Evolutionary conservation across 2,329 filamentous ascomycete genomes (phyloP), one percentile per base, ranked within the genome.

Genomic region (Diaporthe nobilis): DNA sequence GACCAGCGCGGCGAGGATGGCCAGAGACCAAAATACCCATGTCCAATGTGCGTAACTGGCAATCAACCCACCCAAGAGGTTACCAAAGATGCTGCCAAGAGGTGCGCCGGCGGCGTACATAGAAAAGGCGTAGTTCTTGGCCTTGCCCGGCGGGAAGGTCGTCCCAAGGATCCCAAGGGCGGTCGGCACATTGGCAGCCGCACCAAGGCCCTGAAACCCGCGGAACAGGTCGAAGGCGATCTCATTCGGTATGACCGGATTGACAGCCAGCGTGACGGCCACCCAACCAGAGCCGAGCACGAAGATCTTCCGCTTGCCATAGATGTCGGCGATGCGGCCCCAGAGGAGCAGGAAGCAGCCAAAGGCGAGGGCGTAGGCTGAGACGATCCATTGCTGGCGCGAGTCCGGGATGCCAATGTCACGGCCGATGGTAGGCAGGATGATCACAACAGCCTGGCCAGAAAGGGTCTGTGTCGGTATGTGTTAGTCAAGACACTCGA

Each of bases 101-200:
- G 93, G 92, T 0, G 92, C 90, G 2, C 92, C 92, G 1, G 91
- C 91, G 25, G 90, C 88, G 75, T 93, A 94, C 31, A 88, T 87
- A 51, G 90, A 90, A 78, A 94, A 94, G 1, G 92, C 92, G 80
- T 93, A 93, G 79, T 93, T 94, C 83, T 94, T 94, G 5, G 92
- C 90, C 77, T 90, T 92, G 0, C 92, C 91, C 0, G 92, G 92
- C 1, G 90, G 89, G 73, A 94, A 94, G 0, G 91, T 93, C 1
- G 90, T 89, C 0, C 92, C 92, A 3, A 94, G 82, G 53, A 94
- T 94, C 0, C 93, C 93, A 80, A 94, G 90, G 0, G 92, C 93
- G 0, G 92, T 94, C 0, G 93, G 92, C 0, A 94, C 91, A 80
- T 93, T 94, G 22, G 92, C 91, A 2, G 93, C 92, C 37, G 91